Percentiles rank a stretch among this genome's conserved stretches.
These are phyloP conservation scores for Spiromastix sp. DNA, from an alignment of 2,329 filamentous ascomycete species.

Conservation along the genomic window DNA sequence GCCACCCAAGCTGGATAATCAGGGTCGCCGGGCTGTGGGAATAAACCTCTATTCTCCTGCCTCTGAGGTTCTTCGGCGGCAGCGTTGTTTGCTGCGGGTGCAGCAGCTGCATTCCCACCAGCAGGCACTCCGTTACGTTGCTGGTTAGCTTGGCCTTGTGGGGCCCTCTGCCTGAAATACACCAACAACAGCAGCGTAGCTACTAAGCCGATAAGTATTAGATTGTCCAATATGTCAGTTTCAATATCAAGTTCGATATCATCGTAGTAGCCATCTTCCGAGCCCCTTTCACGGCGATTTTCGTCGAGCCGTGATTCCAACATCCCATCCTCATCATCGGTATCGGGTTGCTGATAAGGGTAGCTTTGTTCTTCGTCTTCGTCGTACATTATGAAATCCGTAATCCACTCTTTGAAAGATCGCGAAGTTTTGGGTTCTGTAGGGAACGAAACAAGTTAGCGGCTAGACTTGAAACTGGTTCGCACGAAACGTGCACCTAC, in stretches of 20 bases:
- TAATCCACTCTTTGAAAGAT: constrained; percentile 76
- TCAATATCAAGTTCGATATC: constrained; percentile 56
- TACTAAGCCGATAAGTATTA: constrained; percentile 71
- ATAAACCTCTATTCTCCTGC: constrained; percentile 39
- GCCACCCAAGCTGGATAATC: constrained; percentile 59
- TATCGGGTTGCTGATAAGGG: constrained; percentile 37
- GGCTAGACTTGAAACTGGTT: too few relatives aligned
- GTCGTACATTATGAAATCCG: constrained; percentile 68
- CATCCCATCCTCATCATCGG: constrained; percentile 43
- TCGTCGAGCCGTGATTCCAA: constrained; percentile 13
- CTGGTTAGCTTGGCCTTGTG: constrained; percentile 36
- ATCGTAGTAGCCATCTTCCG: constrained; percentile 42
- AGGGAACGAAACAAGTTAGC: too few relatives aligned
- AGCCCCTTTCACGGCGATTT: constrained; percentile 13
- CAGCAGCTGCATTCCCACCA: constrained; percentile 12
- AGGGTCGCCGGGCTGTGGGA: constrained; percentile 57
- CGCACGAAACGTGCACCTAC: too few relatives aligned
- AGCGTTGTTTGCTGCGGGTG: constrained; percentile 14
- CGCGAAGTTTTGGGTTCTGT: constrained; percentile 60
- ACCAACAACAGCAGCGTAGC: constrained; percentile 65
- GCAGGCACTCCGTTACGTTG: constrained; percentile 2
- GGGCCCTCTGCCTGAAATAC: constrained; percentile 66
- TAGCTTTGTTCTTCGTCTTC: constrained; percentile 56
- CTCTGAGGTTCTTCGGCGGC: constrained; percentile 6
- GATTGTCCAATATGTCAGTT: constrained; percentile 70